A percentile compares a stretch with the other conserved stretches of the same genome.
Evolutionary conservation across 208 protist species (phyloP).

Genomic region (Naegleria lovaniensis): DNA sequence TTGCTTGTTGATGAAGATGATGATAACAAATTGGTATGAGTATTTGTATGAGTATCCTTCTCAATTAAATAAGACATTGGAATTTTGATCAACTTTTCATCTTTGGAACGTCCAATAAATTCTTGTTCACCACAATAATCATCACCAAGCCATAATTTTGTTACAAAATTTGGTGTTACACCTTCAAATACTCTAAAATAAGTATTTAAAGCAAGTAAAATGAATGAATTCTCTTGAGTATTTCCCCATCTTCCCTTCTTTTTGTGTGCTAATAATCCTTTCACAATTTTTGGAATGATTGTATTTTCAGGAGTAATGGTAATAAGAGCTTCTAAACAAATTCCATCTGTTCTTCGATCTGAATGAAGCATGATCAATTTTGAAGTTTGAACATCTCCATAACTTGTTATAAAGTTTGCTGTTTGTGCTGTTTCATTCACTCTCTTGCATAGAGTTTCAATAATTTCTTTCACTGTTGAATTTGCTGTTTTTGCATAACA

Average conservation of each 20-base stretch:
- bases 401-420: not conserved
- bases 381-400: not conserved
- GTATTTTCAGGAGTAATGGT: not conserved
- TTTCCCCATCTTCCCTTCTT: constrained; percentile 22
- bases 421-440: constrained; percentile 25
- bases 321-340: not conserved
- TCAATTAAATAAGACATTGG: not conserved
- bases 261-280: constrained; percentile 4
- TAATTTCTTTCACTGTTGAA: not conserved
- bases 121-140: constrained; percentile 6
- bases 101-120: not conserved
- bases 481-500: not conserved
- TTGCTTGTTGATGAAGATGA: too few species aligned
- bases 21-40: too few species aligned
- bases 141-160: not conserved
- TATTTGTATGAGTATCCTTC: too few species aligned
- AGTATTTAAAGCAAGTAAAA: not conserved
- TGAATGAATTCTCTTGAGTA: constrained; percentile 18
- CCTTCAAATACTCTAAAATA: constrained; percentile 17
- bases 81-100: not conserved
- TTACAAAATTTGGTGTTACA: not conserved
- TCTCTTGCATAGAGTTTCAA: not conserved
- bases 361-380: constrained; percentile 5
- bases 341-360: constrained; percentile 23
- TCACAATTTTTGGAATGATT: not conserved